Evolutionary conservation across 768 basidiomycete genomes (phyloP).

Genomic region (Rhodocollybia butyracea): DNA sequence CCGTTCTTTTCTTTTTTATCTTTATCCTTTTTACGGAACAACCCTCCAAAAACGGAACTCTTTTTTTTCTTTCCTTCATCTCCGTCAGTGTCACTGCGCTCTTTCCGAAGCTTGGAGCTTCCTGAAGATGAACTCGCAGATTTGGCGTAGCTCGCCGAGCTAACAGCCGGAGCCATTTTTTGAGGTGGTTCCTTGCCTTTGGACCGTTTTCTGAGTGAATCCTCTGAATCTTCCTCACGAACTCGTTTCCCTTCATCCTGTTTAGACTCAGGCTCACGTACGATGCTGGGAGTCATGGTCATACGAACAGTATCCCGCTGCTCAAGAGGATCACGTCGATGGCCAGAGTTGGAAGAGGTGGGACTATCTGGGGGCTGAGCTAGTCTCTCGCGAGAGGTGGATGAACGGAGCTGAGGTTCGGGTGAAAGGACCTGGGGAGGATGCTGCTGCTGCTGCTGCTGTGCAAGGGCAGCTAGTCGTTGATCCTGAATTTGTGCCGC

Average conservation of each 20-base stretch:
- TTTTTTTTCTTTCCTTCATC: conserved; percentile 59
- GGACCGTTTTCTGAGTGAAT: conserved; percentile 41
- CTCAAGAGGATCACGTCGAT: conserved; percentile 58
- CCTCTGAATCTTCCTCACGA: conserved; percentile 40
- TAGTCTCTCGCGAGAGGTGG: conserved; percentile 49
- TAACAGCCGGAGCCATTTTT: conserved; percentile 45
- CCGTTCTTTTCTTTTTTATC: conserved; percentile 43
- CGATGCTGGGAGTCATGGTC: conserved; percentile 75
- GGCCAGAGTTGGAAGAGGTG: conserved; percentile 17
- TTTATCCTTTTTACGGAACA: conserved; percentile 78
- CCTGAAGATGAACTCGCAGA: conserved; percentile 8
- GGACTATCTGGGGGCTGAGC: conserved; percentile 11
- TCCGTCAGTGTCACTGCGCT: conserved; percentile 29
- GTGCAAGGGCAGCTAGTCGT: conserved; percentile 18
- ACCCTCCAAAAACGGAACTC: conserved; percentile 66
- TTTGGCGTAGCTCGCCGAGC: conserved; percentile 34
- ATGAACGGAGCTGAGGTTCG: conserved; percentile 33
- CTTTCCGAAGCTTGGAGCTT: conserved; percentile 44
- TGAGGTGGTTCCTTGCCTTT: conserved; percentile 43
- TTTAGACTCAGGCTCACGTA: conserved; percentile 44
- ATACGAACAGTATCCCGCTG: conserved; percentile 73
- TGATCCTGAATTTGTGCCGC: conserved; percentile 27
- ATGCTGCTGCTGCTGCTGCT: conserved; percentile 28
- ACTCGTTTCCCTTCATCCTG: conserved; percentile 52
- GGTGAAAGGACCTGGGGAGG: conserved; percentile 7